These are phyloP conservation scores for Exophiala calicioides DNA, from an alignment of 2,329 filamentous ascomycete genomes.

Conservation along the genomic window DNA sequence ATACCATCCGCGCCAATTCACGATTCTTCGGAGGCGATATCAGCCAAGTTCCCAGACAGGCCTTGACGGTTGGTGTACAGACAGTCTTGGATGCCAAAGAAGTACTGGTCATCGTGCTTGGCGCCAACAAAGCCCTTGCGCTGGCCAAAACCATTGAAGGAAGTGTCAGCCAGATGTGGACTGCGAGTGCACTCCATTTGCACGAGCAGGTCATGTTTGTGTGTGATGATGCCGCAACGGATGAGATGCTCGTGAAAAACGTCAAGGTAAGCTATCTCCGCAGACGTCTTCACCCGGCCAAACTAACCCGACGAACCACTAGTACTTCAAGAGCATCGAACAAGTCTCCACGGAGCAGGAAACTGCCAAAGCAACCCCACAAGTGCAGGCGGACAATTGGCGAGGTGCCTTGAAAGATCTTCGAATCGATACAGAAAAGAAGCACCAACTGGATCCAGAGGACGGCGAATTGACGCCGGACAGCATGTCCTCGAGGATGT, in stretches of 20 bases:
- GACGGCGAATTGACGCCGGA: slow-evolving; percentile 49
- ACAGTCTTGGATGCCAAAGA: slow-evolving; percentile 80
- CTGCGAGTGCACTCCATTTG: slow-evolving; percentile 75
- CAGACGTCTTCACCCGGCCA: background rate
- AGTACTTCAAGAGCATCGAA: slow-evolving; percentile 74
- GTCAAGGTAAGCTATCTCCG: slow-evolving; percentile 49
- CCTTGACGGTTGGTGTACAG: slow-evolving; percentile 80
- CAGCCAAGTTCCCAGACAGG: slow-evolving; percentile 74
- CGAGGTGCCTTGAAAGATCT: slow-evolving; percentile 39
- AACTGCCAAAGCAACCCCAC: slow-evolving; percentile 20
- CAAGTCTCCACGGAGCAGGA: slow-evolving; percentile 53
- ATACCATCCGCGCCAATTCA: slow-evolving; percentile 82
- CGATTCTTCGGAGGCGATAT: slow-evolving; percentile 79
- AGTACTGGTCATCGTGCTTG: slow-evolving; percentile 79
- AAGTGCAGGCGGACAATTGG: slow-evolving; percentile 24
- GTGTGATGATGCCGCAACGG: slow-evolving; percentile 76
- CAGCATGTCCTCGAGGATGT: slow-evolving; percentile 51
- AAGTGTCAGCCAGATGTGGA: slow-evolving; percentile 89
- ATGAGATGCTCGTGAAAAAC: slow-evolving; percentile 72
- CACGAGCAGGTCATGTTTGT: slow-evolving; percentile 81
- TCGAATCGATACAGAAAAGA: slow-evolving; percentile 46
- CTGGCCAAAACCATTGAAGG: slow-evolving; percentile 79
- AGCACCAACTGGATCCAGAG: slow-evolving; percentile 39
- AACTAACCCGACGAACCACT: slow-evolving; percentile 1
- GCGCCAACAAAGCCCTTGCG: slow-evolving; percentile 77